These are phyloP conservation scores for Acer negundo DNA, from an alignment of 345 rosid species.

Conservation along the genomic window DNA sequence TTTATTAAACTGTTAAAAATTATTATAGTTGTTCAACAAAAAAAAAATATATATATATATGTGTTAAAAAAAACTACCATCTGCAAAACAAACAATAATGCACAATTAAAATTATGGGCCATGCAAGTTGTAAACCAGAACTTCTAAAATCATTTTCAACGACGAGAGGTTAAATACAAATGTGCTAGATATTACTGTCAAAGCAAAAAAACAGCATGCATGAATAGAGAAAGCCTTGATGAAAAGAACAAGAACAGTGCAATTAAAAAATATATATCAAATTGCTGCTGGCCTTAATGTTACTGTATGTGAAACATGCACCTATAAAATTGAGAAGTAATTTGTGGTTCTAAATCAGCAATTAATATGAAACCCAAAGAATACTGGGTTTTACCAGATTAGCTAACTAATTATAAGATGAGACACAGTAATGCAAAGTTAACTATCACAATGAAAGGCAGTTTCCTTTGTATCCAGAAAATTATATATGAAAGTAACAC, in stretches of 20 bases:
- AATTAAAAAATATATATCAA: background rate
- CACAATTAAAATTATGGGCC: background rate
- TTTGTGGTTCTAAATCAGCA: background rate
- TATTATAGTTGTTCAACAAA: background rate
- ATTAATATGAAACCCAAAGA: background rate
- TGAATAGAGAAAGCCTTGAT: background rate
- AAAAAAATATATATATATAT: background rate
- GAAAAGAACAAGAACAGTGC: background rate
- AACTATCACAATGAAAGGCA: background rate
- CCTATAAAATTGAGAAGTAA: background rate
- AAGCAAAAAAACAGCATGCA: background rate
- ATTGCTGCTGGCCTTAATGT: background rate
- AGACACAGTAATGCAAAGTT: background rate
- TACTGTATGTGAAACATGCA: background rate
- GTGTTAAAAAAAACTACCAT: background rate
- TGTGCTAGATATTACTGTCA: background rate
- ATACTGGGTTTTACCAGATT: background rate
- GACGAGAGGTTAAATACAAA: too few relatives aligned
- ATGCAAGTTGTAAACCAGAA: background rate
- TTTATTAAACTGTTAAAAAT: slow-evolving; percentile 18
- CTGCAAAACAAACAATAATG: background rate
- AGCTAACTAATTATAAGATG: too few relatives aligned
- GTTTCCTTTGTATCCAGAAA: background rate
- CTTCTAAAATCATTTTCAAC: background rate
- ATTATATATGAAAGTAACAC: background rate